phyloP scores from a whole-genome alignment of 2,329 filamentous ascomycete species.

The Coniella lustricola region DNA sequence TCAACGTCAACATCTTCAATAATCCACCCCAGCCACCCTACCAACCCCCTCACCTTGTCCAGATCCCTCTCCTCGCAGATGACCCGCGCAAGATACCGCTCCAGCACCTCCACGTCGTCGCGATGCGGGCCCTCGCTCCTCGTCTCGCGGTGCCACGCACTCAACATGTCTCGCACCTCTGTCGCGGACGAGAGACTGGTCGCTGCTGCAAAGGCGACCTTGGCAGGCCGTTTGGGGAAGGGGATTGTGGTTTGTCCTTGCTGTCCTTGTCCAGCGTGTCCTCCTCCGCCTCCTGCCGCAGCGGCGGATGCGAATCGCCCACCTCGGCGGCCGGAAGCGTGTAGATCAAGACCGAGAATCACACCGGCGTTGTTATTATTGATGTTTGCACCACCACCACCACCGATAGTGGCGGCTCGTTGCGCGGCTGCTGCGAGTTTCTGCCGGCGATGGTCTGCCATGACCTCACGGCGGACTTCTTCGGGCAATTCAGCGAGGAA shows the following conservation, averaged over 20 bases:
- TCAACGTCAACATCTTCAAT: constrained; percentile 42
- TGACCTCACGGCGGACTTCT: constrained; percentile 69
- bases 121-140: constrained; percentile 66
- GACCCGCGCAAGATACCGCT: constrained; percentile 64
- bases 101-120: constrained; percentile 70
- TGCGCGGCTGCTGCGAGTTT: constrained; percentile 38
- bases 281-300: too few relatives aligned
- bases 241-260: constrained; percentile 36
- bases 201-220: constrained; percentile 39
- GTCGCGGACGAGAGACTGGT: constrained; percentile 33
- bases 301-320: not conserved
- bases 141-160: constrained; percentile 70
- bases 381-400: too few relatives aligned
- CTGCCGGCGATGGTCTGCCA: constrained; percentile 63
- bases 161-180: constrained; percentile 68
- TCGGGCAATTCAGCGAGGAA: constrained; percentile 80
- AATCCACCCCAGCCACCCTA: constrained; percentile 60
- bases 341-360: constrained; percentile 31
- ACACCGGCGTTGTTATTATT: too few relatives aligned
- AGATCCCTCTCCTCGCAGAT: constrained; percentile 71
- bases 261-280: too few relatives aligned
- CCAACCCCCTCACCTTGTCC: constrained; percentile 82
- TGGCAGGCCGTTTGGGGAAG: constrained; percentile 40
- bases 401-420: too few relatives aligned
- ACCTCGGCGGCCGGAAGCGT: constrained; percentile 26